Conservation (phyloP, 176 grass and related monocot genomes). For the Triticum urartu region DNA sequence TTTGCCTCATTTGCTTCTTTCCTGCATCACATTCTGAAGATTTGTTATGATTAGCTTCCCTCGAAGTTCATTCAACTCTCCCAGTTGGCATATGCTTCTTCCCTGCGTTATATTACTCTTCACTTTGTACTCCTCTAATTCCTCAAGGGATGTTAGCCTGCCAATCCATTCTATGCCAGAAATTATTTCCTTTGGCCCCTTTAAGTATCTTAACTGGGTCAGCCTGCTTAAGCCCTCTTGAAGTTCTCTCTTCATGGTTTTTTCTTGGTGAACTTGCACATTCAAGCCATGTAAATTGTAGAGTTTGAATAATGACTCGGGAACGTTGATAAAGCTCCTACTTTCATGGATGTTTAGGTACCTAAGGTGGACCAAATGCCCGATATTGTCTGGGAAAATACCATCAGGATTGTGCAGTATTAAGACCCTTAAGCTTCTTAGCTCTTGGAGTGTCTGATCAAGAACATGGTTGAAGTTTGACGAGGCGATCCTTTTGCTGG, state of each 20-base stretch:
- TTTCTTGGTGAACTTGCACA: not conserved
- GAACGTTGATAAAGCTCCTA: not conserved
- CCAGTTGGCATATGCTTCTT: constrained; percentile 13
- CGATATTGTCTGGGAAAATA: constrained; percentile 22
- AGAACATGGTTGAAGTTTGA: constrained; percentile 26
- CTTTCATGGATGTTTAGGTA: constrained; percentile 33
- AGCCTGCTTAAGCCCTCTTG: constrained; percentile 23
- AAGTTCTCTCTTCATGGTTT: not conserved
- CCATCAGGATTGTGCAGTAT: constrained; percentile 22
- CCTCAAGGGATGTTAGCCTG: constrained; percentile 1
- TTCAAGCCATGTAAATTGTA: constrained; percentile 34
- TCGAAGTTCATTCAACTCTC: constrained; percentile 24
- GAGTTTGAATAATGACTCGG: constrained; percentile 37
- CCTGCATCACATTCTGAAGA: constrained; percentile 10
- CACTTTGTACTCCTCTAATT: constrained; percentile 19
- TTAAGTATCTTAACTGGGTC: constrained; percentile 38
- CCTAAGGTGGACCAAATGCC: constrained; percentile 37
- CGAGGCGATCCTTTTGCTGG: not conserved
- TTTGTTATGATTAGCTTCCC: constrained; percentile 33
- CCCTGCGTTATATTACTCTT: not conserved
- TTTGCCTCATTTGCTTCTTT: constrained; percentile 11
- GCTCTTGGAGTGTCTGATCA: not conserved
- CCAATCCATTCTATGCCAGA: constrained; percentile 26
- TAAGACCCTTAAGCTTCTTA: constrained; percentile 34
- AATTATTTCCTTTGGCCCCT: not conserved